These are phyloP conservation scores for Vaccinium myrtillus DNA, from an alignment of 148 eudicot species.

Conservation along the genomic window DNA sequence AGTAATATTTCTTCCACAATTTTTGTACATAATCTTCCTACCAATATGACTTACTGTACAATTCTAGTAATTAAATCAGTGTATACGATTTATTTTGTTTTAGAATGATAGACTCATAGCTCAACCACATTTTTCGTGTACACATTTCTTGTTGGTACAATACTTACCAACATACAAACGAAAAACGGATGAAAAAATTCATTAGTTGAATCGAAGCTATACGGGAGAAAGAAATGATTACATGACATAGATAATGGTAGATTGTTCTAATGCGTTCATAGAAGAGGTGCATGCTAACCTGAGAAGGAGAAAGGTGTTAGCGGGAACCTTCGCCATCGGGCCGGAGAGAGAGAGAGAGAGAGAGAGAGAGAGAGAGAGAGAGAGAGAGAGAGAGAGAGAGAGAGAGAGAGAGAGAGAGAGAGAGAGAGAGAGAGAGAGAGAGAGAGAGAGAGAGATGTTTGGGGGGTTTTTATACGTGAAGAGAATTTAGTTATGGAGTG, in stretches of 20 bases:
- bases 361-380: not conserved
- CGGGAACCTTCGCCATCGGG: conserved; percentile 9
- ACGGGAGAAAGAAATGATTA: not conserved
- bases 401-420: not conserved
- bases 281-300: not conserved
- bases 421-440: not conserved
- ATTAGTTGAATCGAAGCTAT: not conserved
- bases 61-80: not conserved
- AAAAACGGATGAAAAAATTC: not conserved
- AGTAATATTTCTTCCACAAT: not conserved
- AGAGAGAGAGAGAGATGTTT: not conserved
- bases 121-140: not conserved
- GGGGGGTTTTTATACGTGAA: not conserved
- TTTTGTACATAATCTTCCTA: not conserved
- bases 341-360: not conserved
- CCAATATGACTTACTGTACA: not conserved
- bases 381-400: not conserved
- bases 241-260: not conserved
- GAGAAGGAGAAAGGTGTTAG: conserved; percentile 11
- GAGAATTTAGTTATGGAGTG: not conserved
- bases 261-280: not conserved
- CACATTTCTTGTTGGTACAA: not conserved
- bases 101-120: not conserved
- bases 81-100: not conserved
- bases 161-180: not conserved